Conservation (phyloP, 2,329 filamentous ascomycete genomes). For the Claviceps pusilla region DNA sequence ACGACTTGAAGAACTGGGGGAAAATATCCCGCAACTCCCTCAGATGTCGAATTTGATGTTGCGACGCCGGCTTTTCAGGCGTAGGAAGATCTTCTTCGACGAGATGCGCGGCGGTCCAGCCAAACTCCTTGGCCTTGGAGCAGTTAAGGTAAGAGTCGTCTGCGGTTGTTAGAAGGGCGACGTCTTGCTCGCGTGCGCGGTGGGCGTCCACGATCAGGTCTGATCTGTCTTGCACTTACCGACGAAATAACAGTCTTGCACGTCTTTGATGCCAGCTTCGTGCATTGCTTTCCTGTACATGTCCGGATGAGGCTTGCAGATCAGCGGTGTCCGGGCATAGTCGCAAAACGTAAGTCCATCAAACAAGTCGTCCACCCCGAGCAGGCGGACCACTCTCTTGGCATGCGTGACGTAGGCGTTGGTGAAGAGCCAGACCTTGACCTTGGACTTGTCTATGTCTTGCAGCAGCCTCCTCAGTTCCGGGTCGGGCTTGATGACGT, state of each 20-base stretch:
- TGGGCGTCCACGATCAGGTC: background rate
- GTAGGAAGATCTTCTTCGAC: slow-evolving; percentile 58
- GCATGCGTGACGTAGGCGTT: slow-evolving; percentile 91
- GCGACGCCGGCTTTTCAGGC: slow-evolving; percentile 50
- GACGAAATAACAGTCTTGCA: slow-evolving; percentile 77
- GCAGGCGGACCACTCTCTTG: slow-evolving; percentile 61
- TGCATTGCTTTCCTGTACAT: slow-evolving; percentile 85
- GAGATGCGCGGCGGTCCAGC: slow-evolving; percentile 77
- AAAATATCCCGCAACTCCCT: slow-evolving; percentile 63
- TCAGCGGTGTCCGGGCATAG: slow-evolving; percentile 55
- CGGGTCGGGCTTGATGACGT: slow-evolving; percentile 65
- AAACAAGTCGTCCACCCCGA: slow-evolving; percentile 77
- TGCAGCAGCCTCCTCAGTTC: slow-evolving; percentile 60
- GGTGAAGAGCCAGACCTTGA: slow-evolving; percentile 86
- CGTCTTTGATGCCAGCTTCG: slow-evolving; percentile 56
- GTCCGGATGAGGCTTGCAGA: slow-evolving; percentile 72
- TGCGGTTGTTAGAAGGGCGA: slow-evolving; percentile 17
- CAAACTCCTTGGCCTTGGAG: slow-evolving; percentile 56
- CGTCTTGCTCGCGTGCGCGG: background rate
- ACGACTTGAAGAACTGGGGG: slow-evolving; percentile 68
- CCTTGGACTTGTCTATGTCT: slow-evolving; percentile 69
- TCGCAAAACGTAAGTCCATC: slow-evolving; percentile 94
- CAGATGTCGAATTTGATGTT: slow-evolving; percentile 61
- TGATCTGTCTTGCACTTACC: slow-evolving; percentile 38
- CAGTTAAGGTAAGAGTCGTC: slow-evolving; percentile 85